Percentiles rank a stretch among this genome's conserved stretches.
Conservation (phyloP, 1,139 yeast species). For the Neolecta irregularis region DNA sequence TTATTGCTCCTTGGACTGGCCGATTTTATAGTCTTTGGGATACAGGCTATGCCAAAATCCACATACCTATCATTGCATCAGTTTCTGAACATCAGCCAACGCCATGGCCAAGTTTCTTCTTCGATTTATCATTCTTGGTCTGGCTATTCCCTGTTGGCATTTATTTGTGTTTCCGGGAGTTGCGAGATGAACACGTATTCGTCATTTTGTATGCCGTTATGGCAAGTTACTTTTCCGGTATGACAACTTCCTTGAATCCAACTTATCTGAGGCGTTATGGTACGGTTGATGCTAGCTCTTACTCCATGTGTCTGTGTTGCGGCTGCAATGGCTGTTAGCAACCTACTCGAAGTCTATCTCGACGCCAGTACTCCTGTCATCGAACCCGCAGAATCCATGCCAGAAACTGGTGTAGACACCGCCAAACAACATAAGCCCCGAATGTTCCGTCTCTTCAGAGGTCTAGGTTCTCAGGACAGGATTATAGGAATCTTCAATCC, state of each 20-base stretch:
- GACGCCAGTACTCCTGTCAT: constrained; percentile 26
- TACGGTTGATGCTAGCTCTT: constrained; percentile 88
- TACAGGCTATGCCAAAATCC: constrained; percentile 91
- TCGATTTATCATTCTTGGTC: constrained; percentile 79
- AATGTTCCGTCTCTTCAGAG: not conserved
- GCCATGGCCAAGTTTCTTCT: constrained; percentile 97
- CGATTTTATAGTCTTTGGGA: constrained; percentile 98
- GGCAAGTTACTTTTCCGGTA: constrained; percentile 91
- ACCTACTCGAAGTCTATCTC: constrained; percentile 67
- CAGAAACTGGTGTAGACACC: constrained; percentile 1
- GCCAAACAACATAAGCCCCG: not conserved
- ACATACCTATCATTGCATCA: constrained; percentile 95
- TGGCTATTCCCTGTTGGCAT: constrained; percentile 99
- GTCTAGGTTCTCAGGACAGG: constrained; percentile 3
- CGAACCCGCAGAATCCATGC: constrained; percentile 7
- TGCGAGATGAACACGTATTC: constrained; percentile 84
- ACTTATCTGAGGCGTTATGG: constrained; percentile 99
- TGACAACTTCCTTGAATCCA: too few relatives aligned
- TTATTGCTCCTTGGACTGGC: constrained; percentile 99
- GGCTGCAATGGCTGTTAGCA: constrained; percentile 74
- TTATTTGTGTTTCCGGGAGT: constrained; percentile 74
- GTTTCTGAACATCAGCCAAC: constrained; percentile 99
- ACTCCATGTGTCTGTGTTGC: constrained; percentile 93
- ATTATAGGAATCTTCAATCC: constrained; percentile 24
- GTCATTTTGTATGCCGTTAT: constrained; percentile 78